Percentiles rank a stretch among this genome's conserved stretches.
These are phyloP conservation scores for Mucor indicus DNA, from an alignment of 371 early-diverging fungal species.

Conservation along the genomic window DNA sequence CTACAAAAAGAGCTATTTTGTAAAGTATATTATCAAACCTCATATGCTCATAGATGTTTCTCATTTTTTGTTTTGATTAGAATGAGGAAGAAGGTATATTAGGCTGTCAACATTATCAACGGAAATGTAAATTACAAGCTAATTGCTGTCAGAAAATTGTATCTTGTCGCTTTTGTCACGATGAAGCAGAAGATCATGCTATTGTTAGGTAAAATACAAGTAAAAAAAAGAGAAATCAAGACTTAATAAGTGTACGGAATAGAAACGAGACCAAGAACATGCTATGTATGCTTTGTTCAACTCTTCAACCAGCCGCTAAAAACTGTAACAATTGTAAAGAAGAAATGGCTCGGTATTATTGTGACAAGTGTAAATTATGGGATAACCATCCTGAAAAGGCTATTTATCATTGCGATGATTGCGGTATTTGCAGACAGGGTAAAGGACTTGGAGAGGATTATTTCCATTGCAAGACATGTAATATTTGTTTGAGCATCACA, in stretches of 20 bases:
- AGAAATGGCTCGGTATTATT: slow-evolving; percentile 81
- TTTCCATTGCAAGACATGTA: slow-evolving; percentile 94
- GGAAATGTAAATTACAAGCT: slow-evolving; percentile 84
- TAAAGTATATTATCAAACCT: not conserved
- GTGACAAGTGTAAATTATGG: slow-evolving; percentile 92
- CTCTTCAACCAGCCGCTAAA: slow-evolving; percentile 79
- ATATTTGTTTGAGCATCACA: slow-evolving; percentile 83
- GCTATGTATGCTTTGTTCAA: slow-evolving; percentile 90
- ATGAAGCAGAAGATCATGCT: slow-evolving; percentile 82
- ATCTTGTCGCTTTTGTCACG: slow-evolving; percentile 96
- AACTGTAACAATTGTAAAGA: slow-evolving; percentile 69
- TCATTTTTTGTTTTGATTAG: no score
- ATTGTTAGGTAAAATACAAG: slow-evolving; percentile 69
- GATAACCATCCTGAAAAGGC: slow-evolving; percentile 77
- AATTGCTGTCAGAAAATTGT: slow-evolving; percentile 91
- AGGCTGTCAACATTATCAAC: slow-evolving; percentile 95
- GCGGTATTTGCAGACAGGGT: slow-evolving; percentile 93
- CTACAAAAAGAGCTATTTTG: no score
- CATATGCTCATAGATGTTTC: no score
- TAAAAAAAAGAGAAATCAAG: not conserved
- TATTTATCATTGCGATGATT: slow-evolving; percentile 92
- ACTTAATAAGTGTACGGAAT: not conserved
- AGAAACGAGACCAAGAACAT: slow-evolving; percentile 79
- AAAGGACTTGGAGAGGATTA: slow-evolving; percentile 76
- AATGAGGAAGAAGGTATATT: slow-evolving; percentile 49